Base-by-base conservation (phyloP, 2,329 filamentous ascomycete genomes). In the Alternaria novae-zelandiae region DNA sequence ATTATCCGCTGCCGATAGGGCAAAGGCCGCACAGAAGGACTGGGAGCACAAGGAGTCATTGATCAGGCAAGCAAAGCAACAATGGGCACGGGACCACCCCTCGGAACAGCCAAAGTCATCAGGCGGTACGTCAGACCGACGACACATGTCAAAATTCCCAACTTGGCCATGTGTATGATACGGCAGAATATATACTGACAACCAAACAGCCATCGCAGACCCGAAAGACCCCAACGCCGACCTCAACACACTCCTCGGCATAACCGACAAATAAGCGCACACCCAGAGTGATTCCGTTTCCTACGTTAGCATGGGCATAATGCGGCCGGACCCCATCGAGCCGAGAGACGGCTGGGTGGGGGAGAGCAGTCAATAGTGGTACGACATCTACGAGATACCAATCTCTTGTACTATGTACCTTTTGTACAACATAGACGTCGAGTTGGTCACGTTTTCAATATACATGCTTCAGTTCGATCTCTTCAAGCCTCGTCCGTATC, bases 31-130 rank as follows among this genome's bases (percentile, higher is more conserved):
- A 68, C 85, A 96, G 83, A 89, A 89, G 79, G 93, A 97, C 82
- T 98, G 95, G 82, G 87, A 94, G 80, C 91, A 93, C 84, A 96
- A 98, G 88, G 88, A 94, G 84, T 88, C 90, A 74, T 87, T 98
- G 86, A 98, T 99, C 86, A 85, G 91, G 77, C 88, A 97, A 84
- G 96, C 96, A 72, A 97, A 96, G 89, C 89, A 90, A 64, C 94
- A 96, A 83, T 99, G 90, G 83, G 86, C 88, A 76, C 96, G 91
- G 89, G 92, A 91, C 86, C 90, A 88, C 64, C 64, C 76, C 26
- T 66, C 71, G 62, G 74, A 73, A 67, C 69, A 74, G 67, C 68
- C 75, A 58, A 75, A 75, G 63, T 67, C 73, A 47, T 71, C 72
- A 51, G 75, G 67, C 60, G 74, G 75, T 79, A 73, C 64, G 74